Evolutionary conservation across 768 basidiomycete genomes (phyloP).

Genomic region (Lactarius trivialis): DNA sequence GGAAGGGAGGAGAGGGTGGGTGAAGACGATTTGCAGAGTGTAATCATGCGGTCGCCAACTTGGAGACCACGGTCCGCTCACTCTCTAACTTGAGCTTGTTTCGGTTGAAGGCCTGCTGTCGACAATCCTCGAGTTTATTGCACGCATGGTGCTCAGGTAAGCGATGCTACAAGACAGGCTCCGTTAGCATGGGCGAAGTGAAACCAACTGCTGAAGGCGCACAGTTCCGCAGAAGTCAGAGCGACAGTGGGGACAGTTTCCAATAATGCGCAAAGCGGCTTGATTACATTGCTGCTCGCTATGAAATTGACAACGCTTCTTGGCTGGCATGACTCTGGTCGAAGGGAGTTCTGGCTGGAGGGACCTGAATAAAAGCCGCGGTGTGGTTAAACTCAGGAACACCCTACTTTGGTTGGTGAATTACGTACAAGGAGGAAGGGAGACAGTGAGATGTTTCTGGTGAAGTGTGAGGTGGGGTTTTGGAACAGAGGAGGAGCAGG

Average conservation of each 20-base stretch:
- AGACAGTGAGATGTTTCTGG: neutral
- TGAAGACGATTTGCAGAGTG: constrained; percentile 13
- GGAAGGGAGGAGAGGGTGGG: constrained; percentile 8
- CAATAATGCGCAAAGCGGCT: constrained; percentile 77
- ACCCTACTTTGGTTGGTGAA: neutral
- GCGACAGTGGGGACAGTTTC: constrained; percentile 76
- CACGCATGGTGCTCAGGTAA: constrained; percentile 86
- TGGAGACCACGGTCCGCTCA: constrained; percentile 79
- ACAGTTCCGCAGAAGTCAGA: constrained; percentile 73
- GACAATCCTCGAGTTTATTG: constrained; percentile 75
- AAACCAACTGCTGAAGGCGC: constrained; percentile 29
- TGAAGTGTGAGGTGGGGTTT: neutral
- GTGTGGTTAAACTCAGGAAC: neutral
- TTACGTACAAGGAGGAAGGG: neutral
- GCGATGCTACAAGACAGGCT: constrained; percentile 53
- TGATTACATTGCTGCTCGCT: constrained; percentile 58
- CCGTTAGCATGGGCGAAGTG: constrained; percentile 18
- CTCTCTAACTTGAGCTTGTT: constrained; percentile 86
- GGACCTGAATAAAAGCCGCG: neutral
- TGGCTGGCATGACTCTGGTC: constrained; percentile 54
- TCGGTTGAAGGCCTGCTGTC: constrained; percentile 79
- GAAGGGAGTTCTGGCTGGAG: constrained; percentile 17
- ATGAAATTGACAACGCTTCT: constrained; percentile 81
- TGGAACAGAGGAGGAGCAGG: neutral
- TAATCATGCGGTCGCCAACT: constrained; percentile 71